Conservation (phyloP, 257 asterid genomes). For the Marsdenia floribunda region DNA sequence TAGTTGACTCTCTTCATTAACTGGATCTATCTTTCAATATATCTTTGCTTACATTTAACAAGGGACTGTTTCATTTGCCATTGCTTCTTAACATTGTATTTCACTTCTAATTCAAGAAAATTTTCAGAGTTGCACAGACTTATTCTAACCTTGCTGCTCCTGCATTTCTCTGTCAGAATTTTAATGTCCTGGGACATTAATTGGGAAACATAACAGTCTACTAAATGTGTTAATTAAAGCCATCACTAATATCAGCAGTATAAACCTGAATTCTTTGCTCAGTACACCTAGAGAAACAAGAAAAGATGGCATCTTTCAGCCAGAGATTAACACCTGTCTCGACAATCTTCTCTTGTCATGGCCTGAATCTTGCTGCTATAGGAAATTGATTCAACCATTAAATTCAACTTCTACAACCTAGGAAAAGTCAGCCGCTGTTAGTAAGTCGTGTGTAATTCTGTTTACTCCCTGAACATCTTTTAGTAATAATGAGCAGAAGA, state of each 20-base stretch:
- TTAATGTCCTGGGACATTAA: neutral
- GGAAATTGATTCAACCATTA: neutral
- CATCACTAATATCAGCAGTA: neutral
- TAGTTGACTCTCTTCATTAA: neutral
- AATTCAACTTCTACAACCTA: neutral
- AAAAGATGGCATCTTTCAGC: neutral
- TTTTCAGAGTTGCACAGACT: neutral
- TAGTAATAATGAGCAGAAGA: neutral
- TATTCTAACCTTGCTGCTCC: neutral
- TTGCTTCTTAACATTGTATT: neutral
- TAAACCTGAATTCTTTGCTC: neutral
- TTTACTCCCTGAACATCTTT: neutral
- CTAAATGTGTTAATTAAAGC: neutral
- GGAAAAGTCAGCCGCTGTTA: neutral
- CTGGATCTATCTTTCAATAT: neutral
- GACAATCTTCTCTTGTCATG: neutral
- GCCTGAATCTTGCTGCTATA: neutral
- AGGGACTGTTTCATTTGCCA: neutral
- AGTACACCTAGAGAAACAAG: neutral
- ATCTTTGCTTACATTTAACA: neutral
- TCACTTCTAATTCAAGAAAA: neutral
- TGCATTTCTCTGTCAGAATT: neutral
- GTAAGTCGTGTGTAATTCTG: neutral
- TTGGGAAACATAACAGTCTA: neutral
- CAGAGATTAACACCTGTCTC: neutral